Conservation (phyloP, 768 basidiomycete genomes). For the Leccinum broughii region DNA sequence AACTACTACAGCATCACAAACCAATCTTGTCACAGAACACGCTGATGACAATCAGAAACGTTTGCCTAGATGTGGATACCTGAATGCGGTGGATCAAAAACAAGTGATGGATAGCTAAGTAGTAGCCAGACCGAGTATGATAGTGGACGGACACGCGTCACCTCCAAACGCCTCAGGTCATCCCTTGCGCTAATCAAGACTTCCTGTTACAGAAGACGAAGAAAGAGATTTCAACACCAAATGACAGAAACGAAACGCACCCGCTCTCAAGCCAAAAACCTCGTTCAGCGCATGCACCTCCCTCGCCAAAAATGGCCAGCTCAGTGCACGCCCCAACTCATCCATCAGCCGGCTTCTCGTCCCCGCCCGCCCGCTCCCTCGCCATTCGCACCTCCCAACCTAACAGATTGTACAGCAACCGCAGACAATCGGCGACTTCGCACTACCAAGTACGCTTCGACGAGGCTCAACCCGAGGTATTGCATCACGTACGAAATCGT, state of each 20-base stretch:
- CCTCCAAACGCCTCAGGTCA: no score
- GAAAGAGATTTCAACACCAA: background rate
- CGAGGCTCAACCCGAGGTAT: conserved; percentile 77
- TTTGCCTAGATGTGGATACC: no score
- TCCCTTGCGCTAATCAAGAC: no score
- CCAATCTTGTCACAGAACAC: no score
- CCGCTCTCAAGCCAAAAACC: conserved; percentile 50
- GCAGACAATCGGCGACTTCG: conserved; percentile 88
- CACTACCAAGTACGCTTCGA: conserved; percentile 92
- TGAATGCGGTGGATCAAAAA: no score
- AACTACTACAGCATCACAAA: no score
- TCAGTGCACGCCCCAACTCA: conserved; percentile 68
- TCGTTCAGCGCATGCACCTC: conserved; percentile 80
- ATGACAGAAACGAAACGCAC: background rate
- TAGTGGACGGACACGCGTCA: no score
- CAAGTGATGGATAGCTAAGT: no score
- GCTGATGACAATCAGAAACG: no score
- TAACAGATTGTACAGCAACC: conserved; percentile 88
- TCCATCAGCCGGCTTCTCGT: conserved; percentile 49
- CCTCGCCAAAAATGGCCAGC: conserved; percentile 82
- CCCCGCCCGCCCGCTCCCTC: conserved; percentile 49
- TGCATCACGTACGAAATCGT: conserved; percentile 99
- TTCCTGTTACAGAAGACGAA: background rate
- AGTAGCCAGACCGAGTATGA: no score
- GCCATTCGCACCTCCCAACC: conserved; percentile 93